Evolutionary conservation across 495 filamentous ascomycete genomes (phyloP).

Genomic region (Cercophora sp.): DNA sequence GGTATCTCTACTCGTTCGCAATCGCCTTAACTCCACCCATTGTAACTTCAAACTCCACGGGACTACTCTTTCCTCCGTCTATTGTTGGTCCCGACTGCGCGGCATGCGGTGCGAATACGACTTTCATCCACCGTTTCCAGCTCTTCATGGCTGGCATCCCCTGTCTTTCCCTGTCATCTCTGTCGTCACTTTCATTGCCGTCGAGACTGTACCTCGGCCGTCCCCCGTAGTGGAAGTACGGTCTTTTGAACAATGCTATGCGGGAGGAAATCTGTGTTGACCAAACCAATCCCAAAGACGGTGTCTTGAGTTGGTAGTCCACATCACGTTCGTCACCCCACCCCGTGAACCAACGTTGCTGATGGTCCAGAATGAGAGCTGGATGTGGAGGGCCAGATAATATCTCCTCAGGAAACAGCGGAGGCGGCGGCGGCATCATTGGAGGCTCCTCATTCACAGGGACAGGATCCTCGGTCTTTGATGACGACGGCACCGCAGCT

Average conservation of each 20-base stretch:
- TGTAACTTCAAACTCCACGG: slow-evolving; percentile 55
- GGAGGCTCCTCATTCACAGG: neutral
- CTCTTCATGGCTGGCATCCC: slow-evolving; percentile 16
- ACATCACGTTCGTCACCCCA: slow-evolving; percentile 66
- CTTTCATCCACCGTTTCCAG: slow-evolving; percentile 67
- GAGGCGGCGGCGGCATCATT: slow-evolving; percentile 12
- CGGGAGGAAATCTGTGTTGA: slow-evolving; percentile 79
- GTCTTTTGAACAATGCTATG: slow-evolving; percentile 70
- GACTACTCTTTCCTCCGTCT: slow-evolving; percentile 34
- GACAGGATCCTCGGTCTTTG: no score
- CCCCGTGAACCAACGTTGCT: slow-evolving; percentile 90
- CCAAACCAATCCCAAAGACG: slow-evolving; percentile 84
- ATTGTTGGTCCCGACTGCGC: slow-evolving; percentile 40
- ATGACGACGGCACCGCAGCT: neutral
- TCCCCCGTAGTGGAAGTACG: slow-evolving; percentile 27
- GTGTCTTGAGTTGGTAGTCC: slow-evolving; percentile 64
- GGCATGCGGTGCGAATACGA: slow-evolving; percentile 75
- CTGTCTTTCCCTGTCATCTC: slow-evolving; percentile 11
- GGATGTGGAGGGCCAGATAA: slow-evolving; percentile 29
- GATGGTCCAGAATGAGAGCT: slow-evolving; percentile 72
- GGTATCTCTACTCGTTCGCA: no score
- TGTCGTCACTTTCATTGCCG: slow-evolving; percentile 24
- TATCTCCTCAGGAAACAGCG: slow-evolving; percentile 8
- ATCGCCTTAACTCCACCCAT: slow-evolving; percentile 50
- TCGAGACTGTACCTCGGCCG: neutral